Percentiles rank a stretch among this genome's conserved stretches.
Evolutionary conservation across 148 eudicot species (phyloP).

Genomic region (Polygonum maritimum): DNA sequence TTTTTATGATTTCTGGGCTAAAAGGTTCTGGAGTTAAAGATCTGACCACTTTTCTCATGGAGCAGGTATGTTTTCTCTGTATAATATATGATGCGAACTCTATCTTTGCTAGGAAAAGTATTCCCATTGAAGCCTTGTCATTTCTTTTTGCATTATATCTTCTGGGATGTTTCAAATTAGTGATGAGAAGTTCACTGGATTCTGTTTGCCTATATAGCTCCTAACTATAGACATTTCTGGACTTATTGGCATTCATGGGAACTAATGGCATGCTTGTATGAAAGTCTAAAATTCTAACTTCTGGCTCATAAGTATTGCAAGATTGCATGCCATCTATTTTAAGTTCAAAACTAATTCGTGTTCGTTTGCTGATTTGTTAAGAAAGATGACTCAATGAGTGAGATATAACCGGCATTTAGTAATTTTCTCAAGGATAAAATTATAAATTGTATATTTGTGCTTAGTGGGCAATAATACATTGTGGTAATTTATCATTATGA

Average conservation of each 20-base stretch:
- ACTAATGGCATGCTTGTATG: neutral
- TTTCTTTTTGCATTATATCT: neutral
- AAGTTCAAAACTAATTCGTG: neutral
- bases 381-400: neutral
- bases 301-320: neutral
- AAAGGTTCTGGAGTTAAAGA: slow-evolving; percentile 93
- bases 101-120: neutral
- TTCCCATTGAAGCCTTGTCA: neutral
- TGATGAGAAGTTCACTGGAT: neutral
- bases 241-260: neutral
- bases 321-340: neutral
- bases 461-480: neutral
- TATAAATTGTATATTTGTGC: neutral
- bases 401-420: neutral
- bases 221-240: neutral
- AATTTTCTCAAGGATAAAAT: neutral
- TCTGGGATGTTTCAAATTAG: neutral
- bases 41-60: slow-evolving; percentile 53
- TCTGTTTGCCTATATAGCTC: neutral
- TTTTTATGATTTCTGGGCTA: slow-evolving; percentile 84
- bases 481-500: neutral
- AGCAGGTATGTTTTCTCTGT: slow-evolving; percentile 47
- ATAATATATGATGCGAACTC: neutral
- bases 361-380: neutral
- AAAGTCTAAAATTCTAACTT: neutral